Evolutionary conservation across 2,329 filamentous ascomycete genomes (phyloP).

Genomic region (Teratosphaeria nubilosa): DNA sequence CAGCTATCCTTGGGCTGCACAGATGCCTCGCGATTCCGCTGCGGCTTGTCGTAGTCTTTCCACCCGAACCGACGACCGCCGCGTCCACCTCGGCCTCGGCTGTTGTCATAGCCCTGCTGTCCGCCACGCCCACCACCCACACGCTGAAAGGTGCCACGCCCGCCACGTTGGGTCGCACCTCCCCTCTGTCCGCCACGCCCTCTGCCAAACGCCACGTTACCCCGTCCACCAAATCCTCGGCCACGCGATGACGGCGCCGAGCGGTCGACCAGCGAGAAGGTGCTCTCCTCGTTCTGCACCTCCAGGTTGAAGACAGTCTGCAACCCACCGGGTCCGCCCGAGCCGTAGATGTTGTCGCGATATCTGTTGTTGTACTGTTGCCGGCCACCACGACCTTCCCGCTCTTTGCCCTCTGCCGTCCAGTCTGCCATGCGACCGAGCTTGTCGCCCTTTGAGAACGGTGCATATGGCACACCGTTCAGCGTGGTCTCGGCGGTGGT

Average conservation of each 20-base stretch:
- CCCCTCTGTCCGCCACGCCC: slow-evolving; percentile 56
- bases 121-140: slow-evolving; percentile 56
- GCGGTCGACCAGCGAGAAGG: slow-evolving; percentile 97
- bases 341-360: slow-evolving; percentile 93
- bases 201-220: slow-evolving; percentile 73
- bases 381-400: slow-evolving; percentile 62
- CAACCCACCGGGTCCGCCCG: slow-evolving; percentile 60
- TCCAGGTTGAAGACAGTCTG: slow-evolving; percentile 73
- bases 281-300: slow-evolving; percentile 81
- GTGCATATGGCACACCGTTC: slow-evolving; percentile 91
- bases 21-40: slow-evolving; percentile 89
- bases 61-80: slow-evolving; percentile 87
- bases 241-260: slow-evolving; percentile 76
- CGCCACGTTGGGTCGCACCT: slow-evolving; percentile 61
- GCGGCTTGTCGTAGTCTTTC: slow-evolving; percentile 98
- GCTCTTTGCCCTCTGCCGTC: slow-evolving; percentile 77
- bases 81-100: slow-evolving; percentile 57
- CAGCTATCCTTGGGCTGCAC: slow-evolving; percentile 95
- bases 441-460: slow-evolving; percentile 98
- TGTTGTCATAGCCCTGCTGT: slow-evolving; percentile 62
- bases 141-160: slow-evolving; percentile 63
- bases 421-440: slow-evolving; percentile 98
- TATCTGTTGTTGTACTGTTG: slow-evolving; percentile 88
- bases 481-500: slow-evolving; percentile 78
- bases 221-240: slow-evolving; percentile 71